A percentile compares a stretch with the other conserved stretches of the same genome.
Evolutionary conservation across 78 protist genomes (phyloP).

Genomic region (Emiliania huxleyi): DNA sequence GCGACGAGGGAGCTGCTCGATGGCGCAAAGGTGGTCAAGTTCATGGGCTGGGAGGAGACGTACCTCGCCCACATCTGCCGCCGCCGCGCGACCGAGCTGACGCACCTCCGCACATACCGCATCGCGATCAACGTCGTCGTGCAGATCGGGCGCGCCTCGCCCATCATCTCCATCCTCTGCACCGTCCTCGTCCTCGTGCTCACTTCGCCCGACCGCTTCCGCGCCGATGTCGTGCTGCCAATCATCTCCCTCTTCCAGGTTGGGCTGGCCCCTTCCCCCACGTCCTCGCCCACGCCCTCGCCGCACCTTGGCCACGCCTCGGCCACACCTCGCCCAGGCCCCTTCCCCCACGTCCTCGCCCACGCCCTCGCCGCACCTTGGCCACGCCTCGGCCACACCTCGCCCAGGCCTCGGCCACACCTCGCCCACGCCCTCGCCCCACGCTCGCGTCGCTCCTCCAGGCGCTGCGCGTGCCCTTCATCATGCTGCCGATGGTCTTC

Average conservation of each 20-base stretch:
- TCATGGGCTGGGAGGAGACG: not conserved
- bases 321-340: too few species aligned
- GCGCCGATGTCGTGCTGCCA: not conserved
- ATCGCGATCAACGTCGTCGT: not conserved
- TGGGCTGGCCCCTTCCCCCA: too few species aligned
- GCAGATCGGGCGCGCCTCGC: slow-evolving; percentile 23
- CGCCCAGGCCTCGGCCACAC: too few species aligned
- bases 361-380: too few species aligned
- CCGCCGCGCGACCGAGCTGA: not conserved
- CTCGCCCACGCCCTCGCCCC: too few species aligned
- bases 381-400: too few species aligned
- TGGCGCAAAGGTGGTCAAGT: not conserved
- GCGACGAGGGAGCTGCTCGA: not conserved
- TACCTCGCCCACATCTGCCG: not conserved
- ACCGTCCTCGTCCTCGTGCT: not conserved
- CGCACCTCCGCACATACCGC: not conserved
- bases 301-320: too few species aligned
- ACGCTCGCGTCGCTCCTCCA: too few species aligned
- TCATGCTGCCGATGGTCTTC: slow-evolving; percentile 9
- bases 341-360: too few species aligned
- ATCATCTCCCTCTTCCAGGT: not conserved
- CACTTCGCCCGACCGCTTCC: not conserved
- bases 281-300: too few species aligned
- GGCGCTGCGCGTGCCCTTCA: slow-evolving; percentile 5
- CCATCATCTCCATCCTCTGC: not conserved